These are phyloP conservation scores for Spatholobus suberectus DNA, from an alignment of 306 rosid species.

Conservation along the genomic window DNA sequence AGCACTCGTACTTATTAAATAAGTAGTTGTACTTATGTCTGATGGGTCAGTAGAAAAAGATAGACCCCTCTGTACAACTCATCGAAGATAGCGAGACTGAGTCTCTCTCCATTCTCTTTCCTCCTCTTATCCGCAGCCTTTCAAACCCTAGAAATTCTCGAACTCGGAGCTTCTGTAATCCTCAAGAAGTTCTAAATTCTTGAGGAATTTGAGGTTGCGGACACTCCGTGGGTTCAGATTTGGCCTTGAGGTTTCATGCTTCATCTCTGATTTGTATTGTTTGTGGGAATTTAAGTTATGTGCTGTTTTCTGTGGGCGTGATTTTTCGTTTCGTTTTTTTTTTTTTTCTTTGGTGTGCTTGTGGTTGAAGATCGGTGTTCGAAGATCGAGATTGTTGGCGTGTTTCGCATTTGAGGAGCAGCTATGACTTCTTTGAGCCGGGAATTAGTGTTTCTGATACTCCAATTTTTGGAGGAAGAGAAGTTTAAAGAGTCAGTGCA, in stretches of 20 bases:
- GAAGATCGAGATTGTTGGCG: constrained; percentile 10
- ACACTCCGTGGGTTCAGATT: constrained; percentile 41
- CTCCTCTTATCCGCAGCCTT: constrained; percentile 54
- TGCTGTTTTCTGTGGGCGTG: neutral
- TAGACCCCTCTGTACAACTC: constrained; percentile 59
- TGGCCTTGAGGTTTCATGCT: constrained; percentile 12
- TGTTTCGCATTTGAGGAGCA: constrained; percentile 13
- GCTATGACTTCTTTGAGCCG: constrained; percentile 77
- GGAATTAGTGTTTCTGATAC: constrained; percentile 83
- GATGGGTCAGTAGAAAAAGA: constrained; percentile 62
- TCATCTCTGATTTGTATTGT: constrained; percentile 26
- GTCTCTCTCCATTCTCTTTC: constrained; percentile 45
- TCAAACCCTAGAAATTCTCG: constrained; percentile 72
- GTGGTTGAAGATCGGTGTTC: constrained; percentile 40
- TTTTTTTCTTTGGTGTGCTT: neutral
- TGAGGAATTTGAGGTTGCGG: constrained; percentile 49
- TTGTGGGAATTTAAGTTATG: constrained; percentile 35
- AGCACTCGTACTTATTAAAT: rapidly evolving
- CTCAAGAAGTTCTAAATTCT: constrained; percentile 17
- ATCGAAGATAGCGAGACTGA: constrained; percentile 79
- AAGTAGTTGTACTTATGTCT: neutral
- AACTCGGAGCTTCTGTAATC: constrained; percentile 42
- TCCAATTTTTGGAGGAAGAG: constrained; percentile 86
- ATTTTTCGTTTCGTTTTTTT: neutral
- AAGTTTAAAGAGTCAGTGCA: constrained; percentile 76